Percentiles rank a stretch among this genome's conserved stretches.
phyloP scores from a whole-genome alignment of 2,329 filamentous ascomycete genomes.

The Penicillium hesseltinei region DNA sequence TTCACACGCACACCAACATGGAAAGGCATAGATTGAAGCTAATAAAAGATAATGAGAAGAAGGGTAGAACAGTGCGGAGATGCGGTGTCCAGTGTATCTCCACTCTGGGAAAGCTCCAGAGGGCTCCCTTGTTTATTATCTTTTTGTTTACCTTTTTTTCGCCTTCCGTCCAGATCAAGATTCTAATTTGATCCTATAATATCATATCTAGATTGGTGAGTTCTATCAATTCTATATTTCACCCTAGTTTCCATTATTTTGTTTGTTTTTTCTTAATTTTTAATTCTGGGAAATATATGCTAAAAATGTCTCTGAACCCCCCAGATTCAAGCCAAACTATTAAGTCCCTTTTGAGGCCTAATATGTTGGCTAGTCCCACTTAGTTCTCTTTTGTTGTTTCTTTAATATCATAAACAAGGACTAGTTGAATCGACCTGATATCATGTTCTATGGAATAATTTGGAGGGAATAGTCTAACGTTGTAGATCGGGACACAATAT shows the following conservation, averaged over 20 bases:
- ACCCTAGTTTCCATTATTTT: slow-evolving; percentile 1
- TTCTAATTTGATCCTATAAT: not conserved
- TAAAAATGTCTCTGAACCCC: not conserved
- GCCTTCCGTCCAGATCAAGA: not conserved
- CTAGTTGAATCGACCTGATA: too few species aligned
- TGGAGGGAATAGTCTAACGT: not conserved
- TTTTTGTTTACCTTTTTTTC: slow-evolving; percentile 3
- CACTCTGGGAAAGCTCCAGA: slow-evolving; percentile 3
- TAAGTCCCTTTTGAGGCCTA: not conserved
- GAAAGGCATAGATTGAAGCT: slow-evolving; percentile 6
- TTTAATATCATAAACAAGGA: not conserved
- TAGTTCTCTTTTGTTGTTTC: not conserved
- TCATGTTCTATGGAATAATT: not conserved
- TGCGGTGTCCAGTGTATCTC: slow-evolving; percentile 6
- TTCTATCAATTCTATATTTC: slow-evolving; percentile 1
- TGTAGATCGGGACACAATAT: not conserved
- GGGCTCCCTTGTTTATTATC: slow-evolving; percentile 13
- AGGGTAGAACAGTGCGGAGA: slow-evolving; percentile 8
- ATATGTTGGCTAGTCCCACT: not conserved
- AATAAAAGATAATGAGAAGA: slow-evolving; percentile 2
- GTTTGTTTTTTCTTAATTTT: not conserved
- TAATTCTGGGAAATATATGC: too few species aligned
- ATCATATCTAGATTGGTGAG: not conserved
- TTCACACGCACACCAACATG: not conserved
- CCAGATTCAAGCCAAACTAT: slow-evolving; percentile 1